phyloP scores from a whole-genome alignment of 768 basidiomycete species.

The Holtermannia corniformis region DNA sequence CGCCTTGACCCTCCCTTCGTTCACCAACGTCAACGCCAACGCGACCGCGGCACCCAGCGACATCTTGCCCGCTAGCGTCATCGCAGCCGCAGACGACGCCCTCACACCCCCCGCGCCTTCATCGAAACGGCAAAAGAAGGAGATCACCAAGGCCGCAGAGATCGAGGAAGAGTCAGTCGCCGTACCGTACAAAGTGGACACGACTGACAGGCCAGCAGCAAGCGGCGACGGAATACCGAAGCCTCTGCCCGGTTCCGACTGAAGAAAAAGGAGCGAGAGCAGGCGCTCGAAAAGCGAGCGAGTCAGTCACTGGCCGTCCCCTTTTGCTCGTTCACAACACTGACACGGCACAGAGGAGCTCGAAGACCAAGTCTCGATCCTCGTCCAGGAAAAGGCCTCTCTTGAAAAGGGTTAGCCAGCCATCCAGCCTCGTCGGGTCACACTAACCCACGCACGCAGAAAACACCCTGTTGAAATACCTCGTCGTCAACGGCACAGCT shows the following conservation, averaged over 20 bases:
- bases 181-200: not conserved
- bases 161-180: slow-evolving; percentile 33
- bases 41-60: slow-evolving; percentile 1
- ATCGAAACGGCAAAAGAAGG: slow-evolving; percentile 24
- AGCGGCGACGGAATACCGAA: slow-evolving; percentile 39
- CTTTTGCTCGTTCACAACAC: not conserved
- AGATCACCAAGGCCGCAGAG: slow-evolving; percentile 23
- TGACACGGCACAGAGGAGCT: slow-evolving; percentile 19
- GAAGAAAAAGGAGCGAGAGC: slow-evolving; percentile 42
- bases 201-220: slow-evolving; percentile 8
- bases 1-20: slow-evolving; percentile 12
- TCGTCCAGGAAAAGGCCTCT: slow-evolving; percentile 23
- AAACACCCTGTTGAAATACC: slow-evolving; percentile 29
- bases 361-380: slow-evolving; percentile 26
- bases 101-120: slow-evolving; percentile 4
- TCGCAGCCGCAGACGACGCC: slow-evolving; percentile 11
- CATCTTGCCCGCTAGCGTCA: slow-evolving; percentile 5
- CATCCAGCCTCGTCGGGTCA: too few species aligned
- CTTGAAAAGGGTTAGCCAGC: too few species aligned
- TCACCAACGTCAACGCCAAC: slow-evolving; percentile 6
- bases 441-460: too few species aligned
- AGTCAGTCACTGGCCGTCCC: too few species aligned
- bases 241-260: slow-evolving; percentile 38
- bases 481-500: slow-evolving; percentile 17
- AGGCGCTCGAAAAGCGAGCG: slow-evolving; percentile 30